These are phyloP conservation scores for Picea abies DNA, from an alignment of 83 land plant species.

Conservation along the genomic window DNA sequence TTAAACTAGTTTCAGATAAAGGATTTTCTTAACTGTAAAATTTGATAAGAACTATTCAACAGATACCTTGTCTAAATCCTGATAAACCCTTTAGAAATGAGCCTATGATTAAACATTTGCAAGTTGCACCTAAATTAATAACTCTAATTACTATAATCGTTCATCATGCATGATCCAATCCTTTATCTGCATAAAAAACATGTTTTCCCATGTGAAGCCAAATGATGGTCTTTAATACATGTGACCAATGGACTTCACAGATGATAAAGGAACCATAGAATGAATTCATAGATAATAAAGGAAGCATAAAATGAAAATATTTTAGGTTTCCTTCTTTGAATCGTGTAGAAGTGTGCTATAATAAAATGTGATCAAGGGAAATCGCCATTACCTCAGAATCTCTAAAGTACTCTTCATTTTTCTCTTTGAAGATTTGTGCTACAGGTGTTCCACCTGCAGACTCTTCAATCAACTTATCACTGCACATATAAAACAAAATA, in stretches of 20 bases:
- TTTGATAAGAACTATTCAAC: not conserved
- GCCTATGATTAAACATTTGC: not conserved
- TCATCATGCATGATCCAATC: not conserved
- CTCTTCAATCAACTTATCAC: slow-evolving; percentile 82
- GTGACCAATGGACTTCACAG: not conserved
- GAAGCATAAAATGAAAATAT: not conserved
- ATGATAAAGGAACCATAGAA: not conserved
- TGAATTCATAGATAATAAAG: not conserved
- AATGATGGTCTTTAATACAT: not conserved
- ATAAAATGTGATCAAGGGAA: not conserved
- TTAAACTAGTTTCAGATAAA: not conserved
- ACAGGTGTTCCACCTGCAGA: slow-evolving; percentile 71
- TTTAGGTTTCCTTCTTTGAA: not conserved
- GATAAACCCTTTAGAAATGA: not conserved
- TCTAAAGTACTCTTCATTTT: slow-evolving; percentile 80
- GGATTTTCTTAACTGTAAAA: not conserved
- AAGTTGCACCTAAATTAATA: too few relatives aligned
- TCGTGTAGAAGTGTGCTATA: not conserved
- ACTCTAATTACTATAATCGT: not conserved
- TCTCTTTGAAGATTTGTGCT: slow-evolving; percentile 76
- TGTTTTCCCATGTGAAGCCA: not conserved
- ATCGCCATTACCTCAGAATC: slow-evolving; percentile 70
- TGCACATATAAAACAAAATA: slow-evolving; percentile 23
- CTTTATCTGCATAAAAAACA: not conserved
- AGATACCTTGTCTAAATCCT: not conserved